Conservation (phyloP, 2,329 filamentous ascomycete species). For the Colletotrichum tanaceti region DNA sequence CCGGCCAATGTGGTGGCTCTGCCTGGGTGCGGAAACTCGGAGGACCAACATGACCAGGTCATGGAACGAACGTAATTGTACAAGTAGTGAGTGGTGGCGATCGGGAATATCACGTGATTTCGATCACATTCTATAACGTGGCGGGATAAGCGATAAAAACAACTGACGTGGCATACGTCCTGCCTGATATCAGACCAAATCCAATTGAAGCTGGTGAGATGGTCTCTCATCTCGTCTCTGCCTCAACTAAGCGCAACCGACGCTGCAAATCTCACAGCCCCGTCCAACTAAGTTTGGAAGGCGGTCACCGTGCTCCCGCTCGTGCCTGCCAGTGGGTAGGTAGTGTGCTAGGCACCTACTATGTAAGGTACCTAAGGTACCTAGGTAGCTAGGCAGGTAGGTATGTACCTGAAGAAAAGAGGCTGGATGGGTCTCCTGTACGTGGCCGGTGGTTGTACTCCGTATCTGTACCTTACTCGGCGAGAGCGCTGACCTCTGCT, state of each 20-base stretch:
- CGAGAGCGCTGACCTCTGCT: not conserved
- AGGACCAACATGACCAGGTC: slow-evolving; percentile 30
- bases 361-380: no score
- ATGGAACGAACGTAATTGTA: slow-evolving; percentile 12
- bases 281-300: slow-evolving; percentile 24
- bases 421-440: slow-evolving; percentile 8
- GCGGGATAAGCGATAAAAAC: not conserved
- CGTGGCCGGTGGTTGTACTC: slow-evolving; percentile 28
- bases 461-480: not conserved
- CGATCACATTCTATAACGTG: slow-evolving; percentile 22
- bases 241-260: slow-evolving; percentile 11
- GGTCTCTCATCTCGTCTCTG: slow-evolving; percentile 12
- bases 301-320: slow-evolving; percentile 26
- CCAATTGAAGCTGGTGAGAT: slow-evolving; percentile 14
- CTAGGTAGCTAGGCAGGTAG: no score
- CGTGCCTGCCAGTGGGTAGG: slow-evolving; percentile 17
- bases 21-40: slow-evolving; percentile 25
- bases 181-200: slow-evolving; percentile 5
- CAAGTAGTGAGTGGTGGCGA: no score
- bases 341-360: no score
- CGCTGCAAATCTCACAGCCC: slow-evolving; percentile 8
- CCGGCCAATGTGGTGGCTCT: slow-evolving; percentile 22
- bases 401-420: slow-evolving; percentile 9
- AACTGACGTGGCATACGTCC: not conserved
- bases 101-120: not conserved